These are phyloP conservation scores for Ustilago shanxiensis DNA, from an alignment of 1,284 basidiomycete species.

Conservation along the genomic window DNA sequence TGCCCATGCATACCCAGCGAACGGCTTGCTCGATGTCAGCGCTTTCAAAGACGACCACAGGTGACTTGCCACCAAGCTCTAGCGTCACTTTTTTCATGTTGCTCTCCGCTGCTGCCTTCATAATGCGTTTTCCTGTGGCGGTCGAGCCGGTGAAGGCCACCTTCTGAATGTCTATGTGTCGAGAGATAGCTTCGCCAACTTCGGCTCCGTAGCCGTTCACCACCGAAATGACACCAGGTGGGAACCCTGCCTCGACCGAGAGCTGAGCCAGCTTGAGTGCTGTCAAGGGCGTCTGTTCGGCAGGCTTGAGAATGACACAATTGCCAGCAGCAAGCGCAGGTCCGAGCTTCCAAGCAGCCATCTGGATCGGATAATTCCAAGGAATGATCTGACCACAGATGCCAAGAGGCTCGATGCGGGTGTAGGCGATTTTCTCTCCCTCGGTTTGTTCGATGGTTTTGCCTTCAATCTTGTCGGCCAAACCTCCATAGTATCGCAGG, in stretches of 20 bases:
- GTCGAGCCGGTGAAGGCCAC: conserved; percentile 75
- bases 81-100: conserved; percentile 84
- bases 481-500: conserved; percentile 76
- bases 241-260: conserved; percentile 82
- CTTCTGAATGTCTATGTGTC: conserved; percentile 79
- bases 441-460: conserved; percentile 82
- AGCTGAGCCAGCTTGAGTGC: conserved; percentile 80
- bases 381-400: conserved; percentile 74
- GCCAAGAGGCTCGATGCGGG: conserved; percentile 89
- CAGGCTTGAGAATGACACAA: conserved; percentile 74
- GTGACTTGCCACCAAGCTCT: conserved; percentile 84
- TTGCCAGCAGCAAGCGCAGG: conserved; percentile 71
- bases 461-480: conserved; percentile 83
- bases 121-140: conserved; percentile 78
- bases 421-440: conserved; percentile 77
- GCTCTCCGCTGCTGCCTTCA: conserved; percentile 86
- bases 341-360: conserved; percentile 74
- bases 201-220: conserved; percentile 84
- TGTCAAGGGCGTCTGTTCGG: conserved; percentile 79
- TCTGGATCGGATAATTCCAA: conserved; percentile 78
- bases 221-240: conserved; percentile 78
- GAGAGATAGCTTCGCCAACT: conserved; percentile 77
- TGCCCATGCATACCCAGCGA: conserved; percentile 81
- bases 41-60: conserved; percentile 81
- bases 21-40: conserved; percentile 72